These are phyloP conservation scores for Heliamphora exappendiculata DNA, from an alignment of 148 eudicot species.

Conservation along the genomic window DNA sequence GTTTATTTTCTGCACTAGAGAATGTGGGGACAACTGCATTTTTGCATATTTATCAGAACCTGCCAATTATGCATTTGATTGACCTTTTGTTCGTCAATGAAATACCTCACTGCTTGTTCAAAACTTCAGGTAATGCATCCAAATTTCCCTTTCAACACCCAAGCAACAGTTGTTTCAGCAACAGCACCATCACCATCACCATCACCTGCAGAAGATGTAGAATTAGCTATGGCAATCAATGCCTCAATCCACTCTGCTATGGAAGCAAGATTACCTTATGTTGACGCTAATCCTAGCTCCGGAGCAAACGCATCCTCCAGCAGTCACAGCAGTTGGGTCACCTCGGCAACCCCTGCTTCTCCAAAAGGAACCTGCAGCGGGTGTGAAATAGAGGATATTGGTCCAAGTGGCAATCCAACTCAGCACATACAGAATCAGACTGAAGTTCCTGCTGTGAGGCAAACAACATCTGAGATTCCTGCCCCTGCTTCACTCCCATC, in stretches of 20 bases:
- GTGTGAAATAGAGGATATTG: conserved; percentile 25
- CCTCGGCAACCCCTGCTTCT: conserved; percentile 14
- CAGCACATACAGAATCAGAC: conserved; percentile 12
- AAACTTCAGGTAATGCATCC: conserved; percentile 57
- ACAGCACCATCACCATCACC: conserved; percentile 23
- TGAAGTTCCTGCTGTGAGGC: conserved; percentile 12
- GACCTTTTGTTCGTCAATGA: neutral
- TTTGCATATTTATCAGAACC: neutral
- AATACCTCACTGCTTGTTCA: neutral
- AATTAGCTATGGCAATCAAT: conserved; percentile 62
- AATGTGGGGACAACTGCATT: neutral
- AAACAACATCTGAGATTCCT: conserved; percentile 20
- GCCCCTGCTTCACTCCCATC: conserved; percentile 41
- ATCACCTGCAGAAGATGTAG: conserved; percentile 44
- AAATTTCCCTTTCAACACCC: conserved; percentile 53
- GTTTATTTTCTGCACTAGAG: neutral
- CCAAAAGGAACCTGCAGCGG: conserved; percentile 27
- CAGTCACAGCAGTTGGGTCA: neutral
- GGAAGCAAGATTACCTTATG: conserved; percentile 29
- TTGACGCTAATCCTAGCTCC: conserved; percentile 13
- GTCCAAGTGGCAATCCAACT: conserved; percentile 27
- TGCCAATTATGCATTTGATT: neutral
- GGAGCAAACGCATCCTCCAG: conserved; percentile 32
- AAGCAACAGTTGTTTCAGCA: conserved; percentile 27
- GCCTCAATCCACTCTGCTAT: conserved; percentile 67